Conservation (phyloP, 1,284 basidiomycete genomes). For the Phlebopus sp. region DNA sequence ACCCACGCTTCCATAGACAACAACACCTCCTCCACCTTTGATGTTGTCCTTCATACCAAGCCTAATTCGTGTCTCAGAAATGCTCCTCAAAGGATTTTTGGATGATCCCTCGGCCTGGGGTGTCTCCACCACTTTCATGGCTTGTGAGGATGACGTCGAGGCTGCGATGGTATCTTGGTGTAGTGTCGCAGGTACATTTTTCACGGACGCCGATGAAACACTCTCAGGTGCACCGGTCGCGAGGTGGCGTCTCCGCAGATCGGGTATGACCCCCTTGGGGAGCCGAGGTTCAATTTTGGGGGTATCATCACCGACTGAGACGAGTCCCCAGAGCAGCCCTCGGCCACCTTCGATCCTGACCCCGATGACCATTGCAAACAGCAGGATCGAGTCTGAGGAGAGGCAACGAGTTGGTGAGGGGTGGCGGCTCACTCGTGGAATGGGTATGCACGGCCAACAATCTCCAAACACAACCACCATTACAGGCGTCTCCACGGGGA, state of each 20-base stretch:
- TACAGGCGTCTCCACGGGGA: background rate
- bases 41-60: conserved; percentile 51
- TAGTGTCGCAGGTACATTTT: conserved; percentile 57
- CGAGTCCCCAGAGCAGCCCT: conserved; percentile 5
- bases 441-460: background rate
- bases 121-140: conserved; percentile 57
- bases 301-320: conserved; percentile 2
- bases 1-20: conserved; percentile 26
- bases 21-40: conserved; percentile 47
- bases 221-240: conserved; percentile 8
- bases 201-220: conserved; percentile 31
- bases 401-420: conserved; percentile 7
- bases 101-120: conserved; percentile 62
- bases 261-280: conserved; percentile 3
- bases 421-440: background rate
- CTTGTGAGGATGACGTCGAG: conserved; percentile 51
- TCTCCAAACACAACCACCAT: background rate
- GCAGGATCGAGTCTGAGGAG: conserved; percentile 1
- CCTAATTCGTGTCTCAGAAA: conserved; percentile 47
- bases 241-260: conserved; percentile 27
- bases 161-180: conserved; percentile 61
- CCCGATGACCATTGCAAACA: conserved; percentile 2
- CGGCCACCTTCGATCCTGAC: conserved; percentile 15
- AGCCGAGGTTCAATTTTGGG: background rate
- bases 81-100: conserved; percentile 46